Base-by-base conservation (phyloP, 805 yeast species). In the Hemisphaericaspora nanyangensis region DNA sequence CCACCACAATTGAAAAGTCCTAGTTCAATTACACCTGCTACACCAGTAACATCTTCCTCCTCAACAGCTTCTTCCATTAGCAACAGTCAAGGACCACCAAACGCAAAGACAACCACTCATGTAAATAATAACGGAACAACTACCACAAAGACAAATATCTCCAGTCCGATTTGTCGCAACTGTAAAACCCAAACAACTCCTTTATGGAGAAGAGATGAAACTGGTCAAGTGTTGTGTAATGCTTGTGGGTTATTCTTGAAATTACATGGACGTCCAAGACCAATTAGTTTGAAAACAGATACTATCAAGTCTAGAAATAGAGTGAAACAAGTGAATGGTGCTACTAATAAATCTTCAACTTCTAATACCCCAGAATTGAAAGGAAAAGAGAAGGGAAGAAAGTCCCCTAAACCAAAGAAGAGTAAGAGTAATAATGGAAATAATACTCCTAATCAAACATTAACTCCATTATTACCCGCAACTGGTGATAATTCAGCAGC, bases 141-240 rank as follows among this genome's bases (percentile, higher is more conserved):
- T 17, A 78, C 85, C n/a, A 70, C 82, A 13, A 80, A 79, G 48
- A 70, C 80, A 13, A 80, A 76, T 51, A 76, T 79, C 44, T 60
- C 81, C 11, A 68, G 78, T 25, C 87, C 95, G 4, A 74, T 82
- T 17, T 90, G 98, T 60, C 86, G 84, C 50, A 90, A 90, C 61
- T 90, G 98, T 65, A 77, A 82, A 53, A 90, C 98, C 2, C 85
- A 88, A 42, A 90, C 93, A 1, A 90, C 98, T 2, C 97, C 98
- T 1, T 68, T 90, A 20, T 90, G 97, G 97, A 76, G 97, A 61
- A 73, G 97, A 47, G 96, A 90, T 62, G 96, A 89, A 54, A 78
- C 85, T 8, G 65, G 65, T 13, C 73, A 68, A 51, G 95, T 90
- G 25, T 72, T 90, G 34, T 90, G 98, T 61, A 90, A 90, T 65